Base-by-base conservation (phyloP, 768 basidiomycete genomes). In the Floccularia luteovirens region DNA sequence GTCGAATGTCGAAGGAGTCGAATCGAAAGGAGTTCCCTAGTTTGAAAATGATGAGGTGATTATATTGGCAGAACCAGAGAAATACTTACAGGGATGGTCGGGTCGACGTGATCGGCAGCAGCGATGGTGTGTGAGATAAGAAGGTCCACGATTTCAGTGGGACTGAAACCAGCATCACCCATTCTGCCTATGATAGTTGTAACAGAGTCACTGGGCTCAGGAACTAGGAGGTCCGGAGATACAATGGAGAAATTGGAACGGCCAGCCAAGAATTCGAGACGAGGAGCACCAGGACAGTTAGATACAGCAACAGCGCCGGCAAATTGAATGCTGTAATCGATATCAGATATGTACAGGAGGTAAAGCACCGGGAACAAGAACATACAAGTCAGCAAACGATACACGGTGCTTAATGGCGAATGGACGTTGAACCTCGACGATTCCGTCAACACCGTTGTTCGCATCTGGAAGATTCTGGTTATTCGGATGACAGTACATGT, bases 251-350 rank as follows among this genome's bases (percentile, higher is more conserved):
- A 43, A 30, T 57, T 52, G 12, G 50, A 44, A 21, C 66, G 62
- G 16, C 66, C 67, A 30, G 62, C 48, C 21, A 66, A 52, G 52
- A 67, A 66, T 37, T 54, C 49, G 2, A 66, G 49, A 1, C 47
- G 56, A 19, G 66, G 67, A 32, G 59, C 63, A 41, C 64, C 67
- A 13, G 64, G 57, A 43, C 66, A 67, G 50, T 63, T 64, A 36
- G 51, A 49, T 4, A 62, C 47, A 38, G 52, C 61, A 24, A 66
- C 57, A 10, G 56, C 58, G 31, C 55, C 58, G 19, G 59, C 57
- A 36, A 64, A 59, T 38, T 62, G 62, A 31, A 63, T 62, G 39
- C 56, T 54, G 30, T 1, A 11, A 17, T 8, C 10, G 10, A 10
- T 30, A 14, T 10, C 14, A 30, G 27, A 10, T 14, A 30, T n/a